Base-by-base conservation (phyloP, 257 asterid species). In the Gardenia jasminoides region DNA sequence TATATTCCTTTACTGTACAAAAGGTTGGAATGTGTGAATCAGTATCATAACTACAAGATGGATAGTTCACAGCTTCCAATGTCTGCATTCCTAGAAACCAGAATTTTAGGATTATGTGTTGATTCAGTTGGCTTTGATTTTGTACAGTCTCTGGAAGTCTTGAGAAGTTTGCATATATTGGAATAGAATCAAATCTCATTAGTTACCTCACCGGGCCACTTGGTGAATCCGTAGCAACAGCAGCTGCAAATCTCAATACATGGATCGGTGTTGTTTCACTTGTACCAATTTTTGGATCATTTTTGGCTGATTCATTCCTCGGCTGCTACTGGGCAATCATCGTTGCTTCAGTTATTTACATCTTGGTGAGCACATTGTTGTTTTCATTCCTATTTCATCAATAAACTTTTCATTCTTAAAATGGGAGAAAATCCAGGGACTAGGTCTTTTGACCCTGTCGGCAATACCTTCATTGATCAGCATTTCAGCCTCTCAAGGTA, bases 381-480 rank as follows among this genome's bases (percentile, higher is more conserved):
- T 11, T 12, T 50, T 54, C 10, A 7, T 56, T 56, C 4, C 41
- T 56, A 56, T 19, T 20, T 58, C 31, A 20, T 36, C 41, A 36
- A 36, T 36, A 5, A 36, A 36, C 41, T 36, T 36, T 3, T 36
- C 41, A 5, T 36, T 36, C 41, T 36, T 36, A 36, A 36, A 36
- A 36, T 2, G 41, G 41, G 41, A 36, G 41, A 36, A 36, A 36
- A 2, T 36, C 41, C 81, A 84, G 88, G 90, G 86, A 11, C 76
- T 84, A 16, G 81, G 79, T 58, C 62, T 84, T 17, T 30, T 82
- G 84, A 82, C 85, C 17, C 78, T 84, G 64, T 80, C 85, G 44
- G 75, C 90, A n/a, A 26, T 76, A 5, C 43, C 80, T 77, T 30
- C 67, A 62, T 56, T 20, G 0, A 20, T 19, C 26, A 54, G 4